Evolutionary conservation across 768 basidiomycete species (phyloP).

Genomic region (Paxillus rubicundulus): DNA sequence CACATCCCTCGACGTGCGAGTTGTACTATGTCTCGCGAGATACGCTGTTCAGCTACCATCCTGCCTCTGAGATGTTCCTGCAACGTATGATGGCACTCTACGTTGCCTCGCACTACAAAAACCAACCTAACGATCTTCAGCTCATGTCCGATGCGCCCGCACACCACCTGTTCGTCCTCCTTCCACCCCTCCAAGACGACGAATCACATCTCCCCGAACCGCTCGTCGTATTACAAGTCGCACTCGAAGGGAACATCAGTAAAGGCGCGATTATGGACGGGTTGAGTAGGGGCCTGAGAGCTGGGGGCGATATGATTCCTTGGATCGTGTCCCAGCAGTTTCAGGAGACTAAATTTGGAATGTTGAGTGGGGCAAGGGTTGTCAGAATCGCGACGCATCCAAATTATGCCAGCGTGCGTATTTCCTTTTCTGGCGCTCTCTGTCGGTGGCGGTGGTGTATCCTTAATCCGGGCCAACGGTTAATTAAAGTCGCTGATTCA

Average conservation of each 20-base stretch:
- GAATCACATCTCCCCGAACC: conserved; percentile 92
- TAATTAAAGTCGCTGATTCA: conserved; percentile 1
- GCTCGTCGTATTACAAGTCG: conserved; percentile 92
- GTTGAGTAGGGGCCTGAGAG: conserved; percentile 75
- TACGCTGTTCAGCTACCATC: conserved; percentile 95
- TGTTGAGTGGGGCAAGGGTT: conserved; percentile 85
- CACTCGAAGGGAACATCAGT: conserved; percentile 91
- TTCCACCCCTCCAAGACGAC: conserved; percentile 89
- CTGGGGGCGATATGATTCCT: conserved; percentile 96
- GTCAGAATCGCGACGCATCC: conserved; percentile 96
- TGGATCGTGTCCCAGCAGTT: conserved; percentile 92
- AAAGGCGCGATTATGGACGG: conserved; percentile 84
- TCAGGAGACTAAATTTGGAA: conserved; percentile 92
- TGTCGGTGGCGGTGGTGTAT: neutral
- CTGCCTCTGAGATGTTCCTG: conserved; percentile 94
- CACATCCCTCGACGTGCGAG: conserved; percentile 91
- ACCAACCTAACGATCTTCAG: conserved; percentile 98
- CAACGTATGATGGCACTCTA: conserved; percentile 99
- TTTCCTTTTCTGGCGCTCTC: neutral
- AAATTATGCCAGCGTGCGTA: conserved; percentile 82
- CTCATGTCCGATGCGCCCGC: conserved; percentile 95
- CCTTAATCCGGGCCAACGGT: neutral
- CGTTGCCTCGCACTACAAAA: conserved; percentile 98
- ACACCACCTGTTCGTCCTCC: conserved; percentile 92
- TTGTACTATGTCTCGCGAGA: conserved; percentile 95